Percentiles rank a stretch among this genome's conserved stretches.
Evolutionary conservation across 441 rosid species (phyloP).

Genomic region (Macaranga tanarius): DNA sequence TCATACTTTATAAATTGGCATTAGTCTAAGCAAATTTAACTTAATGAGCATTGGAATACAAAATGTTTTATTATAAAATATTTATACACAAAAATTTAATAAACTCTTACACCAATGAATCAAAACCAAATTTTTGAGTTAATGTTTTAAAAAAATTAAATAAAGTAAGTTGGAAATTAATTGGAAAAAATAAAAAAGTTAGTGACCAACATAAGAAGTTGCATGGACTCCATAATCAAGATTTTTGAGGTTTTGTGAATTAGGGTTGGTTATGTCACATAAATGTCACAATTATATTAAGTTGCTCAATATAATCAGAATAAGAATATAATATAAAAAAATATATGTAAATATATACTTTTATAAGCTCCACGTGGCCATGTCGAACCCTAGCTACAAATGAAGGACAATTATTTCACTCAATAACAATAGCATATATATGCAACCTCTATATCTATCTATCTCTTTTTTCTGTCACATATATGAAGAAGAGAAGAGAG

Average conservation of each 20-base stretch:
- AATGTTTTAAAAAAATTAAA: too few relatives aligned
- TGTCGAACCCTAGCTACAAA: slow-evolving; percentile 25
- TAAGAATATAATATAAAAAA: background rate
- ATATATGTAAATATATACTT: too few relatives aligned
- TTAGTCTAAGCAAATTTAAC: too few relatives aligned
- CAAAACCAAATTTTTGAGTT: too few relatives aligned
- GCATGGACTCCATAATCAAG: slow-evolving; percentile 17
- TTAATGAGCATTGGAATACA: too few relatives aligned
- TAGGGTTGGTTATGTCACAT: slow-evolving; percentile 12
- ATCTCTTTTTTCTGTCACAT: slow-evolving; percentile 18
- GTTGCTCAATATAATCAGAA: background rate
- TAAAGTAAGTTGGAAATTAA: too few relatives aligned
- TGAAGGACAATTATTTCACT: slow-evolving; percentile 35
- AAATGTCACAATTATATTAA: slow-evolving; percentile 8
- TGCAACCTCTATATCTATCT: background rate
- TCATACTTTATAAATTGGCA: too few relatives aligned
- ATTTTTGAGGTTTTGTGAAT: slow-evolving; percentile 12
- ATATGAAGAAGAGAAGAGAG: background rate
- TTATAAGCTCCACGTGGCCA: slow-evolving; percentile 26
- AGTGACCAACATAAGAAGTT: background rate
- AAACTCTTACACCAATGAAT: too few relatives aligned
- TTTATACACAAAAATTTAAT: too few relatives aligned
- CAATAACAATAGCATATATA: slow-evolving; percentile 8
- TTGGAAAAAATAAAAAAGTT: too few relatives aligned
- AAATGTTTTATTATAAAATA: too few relatives aligned